Evolutionary conservation across 2,329 filamentous ascomycete genomes (phyloP).

Genomic region (Thielaviopsis punctulata): DNA sequence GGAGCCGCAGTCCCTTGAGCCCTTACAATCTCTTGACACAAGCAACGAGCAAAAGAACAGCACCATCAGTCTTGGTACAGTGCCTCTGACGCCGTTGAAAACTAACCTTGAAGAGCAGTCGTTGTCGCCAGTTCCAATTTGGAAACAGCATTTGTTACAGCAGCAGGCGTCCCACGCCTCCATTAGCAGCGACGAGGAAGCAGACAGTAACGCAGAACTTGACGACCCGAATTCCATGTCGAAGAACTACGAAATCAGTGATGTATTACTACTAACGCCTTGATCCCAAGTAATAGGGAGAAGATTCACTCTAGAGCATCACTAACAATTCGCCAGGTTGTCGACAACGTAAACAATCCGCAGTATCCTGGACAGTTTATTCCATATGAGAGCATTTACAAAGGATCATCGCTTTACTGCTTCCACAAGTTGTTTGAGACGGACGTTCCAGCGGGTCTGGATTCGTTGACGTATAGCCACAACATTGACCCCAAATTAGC

Average conservation of each 20-base stretch:
- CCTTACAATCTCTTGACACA: not conserved
- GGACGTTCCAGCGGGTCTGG: slow-evolving; percentile 56
- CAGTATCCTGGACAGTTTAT: slow-evolving; percentile 16
- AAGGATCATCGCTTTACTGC: slow-evolving; percentile 71
- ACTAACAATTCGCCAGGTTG: not conserved
- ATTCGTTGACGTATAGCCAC: slow-evolving; percentile 86
- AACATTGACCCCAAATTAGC: slow-evolving; percentile 60
- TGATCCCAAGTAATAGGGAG: no score
- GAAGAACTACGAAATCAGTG: slow-evolving; percentile 3
- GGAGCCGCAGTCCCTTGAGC: not conserved
- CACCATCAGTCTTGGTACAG: not conserved
- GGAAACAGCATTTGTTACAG: slow-evolving; percentile 3
- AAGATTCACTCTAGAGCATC: not conserved
- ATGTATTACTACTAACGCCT: slow-evolving; percentile 1
- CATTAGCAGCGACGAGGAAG: not conserved
- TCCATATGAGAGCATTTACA: slow-evolving; percentile 71
- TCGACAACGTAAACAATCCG: slow-evolving; percentile 7
- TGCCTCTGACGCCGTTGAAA: not conserved
- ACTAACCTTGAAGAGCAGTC: not conserved
- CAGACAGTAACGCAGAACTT: not conserved
- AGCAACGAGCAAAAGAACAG: not conserved
- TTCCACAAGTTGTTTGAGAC: slow-evolving; percentile 66
- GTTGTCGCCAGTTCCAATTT: not conserved
- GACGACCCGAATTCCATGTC: not conserved
- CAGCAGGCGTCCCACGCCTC: not conserved